These are phyloP conservation scores for Yarrowia sp. DNA, from an alignment of 805 yeast genomes.

Conservation along the genomic window DNA sequence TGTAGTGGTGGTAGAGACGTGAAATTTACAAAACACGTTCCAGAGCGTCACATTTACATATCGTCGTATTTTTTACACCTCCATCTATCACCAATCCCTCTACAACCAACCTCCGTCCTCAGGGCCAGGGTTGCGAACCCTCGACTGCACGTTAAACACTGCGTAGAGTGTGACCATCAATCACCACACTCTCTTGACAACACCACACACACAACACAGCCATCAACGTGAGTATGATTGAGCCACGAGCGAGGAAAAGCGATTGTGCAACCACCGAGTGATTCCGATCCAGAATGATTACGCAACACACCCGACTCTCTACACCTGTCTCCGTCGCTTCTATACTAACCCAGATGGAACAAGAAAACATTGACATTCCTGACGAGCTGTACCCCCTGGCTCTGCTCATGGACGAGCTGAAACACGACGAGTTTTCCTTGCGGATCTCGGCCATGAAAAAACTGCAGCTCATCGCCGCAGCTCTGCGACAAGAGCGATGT, in stretches of 20 bases:
- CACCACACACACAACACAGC: conserved; percentile 25
- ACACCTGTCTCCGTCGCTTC: not conserved
- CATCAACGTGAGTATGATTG: conserved; percentile 27
- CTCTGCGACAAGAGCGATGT: conserved; percentile 92
- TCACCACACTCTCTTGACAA: conserved; percentile 25
- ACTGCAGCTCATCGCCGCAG: conserved; percentile 91
- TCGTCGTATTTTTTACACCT: too few species aligned
- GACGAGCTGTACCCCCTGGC: conserved; percentile 91
- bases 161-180: conserved; percentile 13
- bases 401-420: conserved; percentile 92
- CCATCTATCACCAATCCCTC: not conserved
- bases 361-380: conserved; percentile 38
- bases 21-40: too few species aligned
- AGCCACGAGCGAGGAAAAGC: too few species aligned
- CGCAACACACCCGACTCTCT: not conserved
- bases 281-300: not conserved
- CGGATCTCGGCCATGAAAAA: conserved; percentile 95
- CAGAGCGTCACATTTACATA: too few species aligned
- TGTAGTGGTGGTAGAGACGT: not conserved
- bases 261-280: too few species aligned
- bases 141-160: conserved; percentile 20
- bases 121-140: conserved; percentile 37
- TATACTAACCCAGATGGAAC: conserved; percentile 32
- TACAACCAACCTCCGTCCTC: not conserved
- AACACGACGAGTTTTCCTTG: conserved; percentile 93